These are phyloP conservation scores for Tilletia horrida DNA, from an alignment of 1,284 basidiomycete species.

Conservation along the genomic window DNA sequence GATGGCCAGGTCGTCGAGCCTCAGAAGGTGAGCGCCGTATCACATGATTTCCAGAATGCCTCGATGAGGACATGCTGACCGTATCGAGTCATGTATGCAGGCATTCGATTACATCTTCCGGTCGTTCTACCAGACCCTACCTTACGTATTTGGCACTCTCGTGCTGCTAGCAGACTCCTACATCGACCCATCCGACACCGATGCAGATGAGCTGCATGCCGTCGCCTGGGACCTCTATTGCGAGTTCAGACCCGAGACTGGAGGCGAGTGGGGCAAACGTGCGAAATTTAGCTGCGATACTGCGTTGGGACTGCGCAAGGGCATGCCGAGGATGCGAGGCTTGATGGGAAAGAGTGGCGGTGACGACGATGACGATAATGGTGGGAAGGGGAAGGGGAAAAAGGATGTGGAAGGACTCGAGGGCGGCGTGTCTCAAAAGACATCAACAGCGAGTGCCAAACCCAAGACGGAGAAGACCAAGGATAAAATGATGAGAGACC, in stretches of 20 bases:
- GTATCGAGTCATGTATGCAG: not conserved
- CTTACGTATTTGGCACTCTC: slow-evolving; percentile 47
- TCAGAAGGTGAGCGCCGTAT: slow-evolving; percentile 57
- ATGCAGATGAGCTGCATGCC: slow-evolving; percentile 34
- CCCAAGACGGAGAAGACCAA: no score
- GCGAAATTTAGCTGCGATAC: slow-evolving; percentile 41
- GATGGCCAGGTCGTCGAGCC: slow-evolving; percentile 71
- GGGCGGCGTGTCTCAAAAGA: no score
- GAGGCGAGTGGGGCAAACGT: slow-evolving; percentile 53
- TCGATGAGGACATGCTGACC: no score
- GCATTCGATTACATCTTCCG: slow-evolving; percentile 49
- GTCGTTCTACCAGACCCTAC: slow-evolving; percentile 47
- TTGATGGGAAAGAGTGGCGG: not conserved
- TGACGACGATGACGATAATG: not conserved
- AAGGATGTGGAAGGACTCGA: no score
- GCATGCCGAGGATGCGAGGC: slow-evolving; percentile 8
- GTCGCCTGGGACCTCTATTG: slow-evolving; percentile 45
- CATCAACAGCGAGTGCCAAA: no score
- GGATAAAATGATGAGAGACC: no score
- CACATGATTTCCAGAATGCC: not conserved
- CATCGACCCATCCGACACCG: slow-evolving; percentile 18
- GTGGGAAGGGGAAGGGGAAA: no score
- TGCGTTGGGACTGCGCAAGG: slow-evolving; percentile 36
- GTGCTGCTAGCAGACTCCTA: slow-evolving; percentile 48
- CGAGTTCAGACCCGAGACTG: slow-evolving; percentile 49